Evolutionary conservation across 1,139 yeast genomes (phyloP).

Genomic region (Pichia norvegensis): DNA sequence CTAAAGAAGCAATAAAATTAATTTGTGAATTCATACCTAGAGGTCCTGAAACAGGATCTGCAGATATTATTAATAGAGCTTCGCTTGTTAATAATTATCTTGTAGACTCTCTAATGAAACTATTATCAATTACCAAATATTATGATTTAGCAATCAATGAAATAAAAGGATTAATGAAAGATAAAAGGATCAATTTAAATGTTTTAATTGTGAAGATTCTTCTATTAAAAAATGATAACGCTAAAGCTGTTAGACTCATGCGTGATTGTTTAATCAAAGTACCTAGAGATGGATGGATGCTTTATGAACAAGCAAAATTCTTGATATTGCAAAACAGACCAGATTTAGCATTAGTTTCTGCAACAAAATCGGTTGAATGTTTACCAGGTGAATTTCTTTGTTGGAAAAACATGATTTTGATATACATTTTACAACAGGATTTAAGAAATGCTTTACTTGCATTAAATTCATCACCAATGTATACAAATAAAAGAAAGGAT

Average conservation of each 20-base stretch:
- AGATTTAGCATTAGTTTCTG: conserved; percentile 67
- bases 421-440: conserved; percentile 64
- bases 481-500: conserved; percentile 58
- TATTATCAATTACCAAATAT: conserved; percentile 58
- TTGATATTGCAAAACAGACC: conserved; percentile 56
- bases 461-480: conserved; percentile 90
- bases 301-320: conserved; percentile 63
- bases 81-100: conserved; percentile 63
- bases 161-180: conserved; percentile 35
- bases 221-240: conserved; percentile 60
- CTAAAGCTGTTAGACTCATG: conserved; percentile 65
- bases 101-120: conserved; percentile 63
- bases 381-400: conserved; percentile 80
- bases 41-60: conserved; percentile 61
- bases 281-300: conserved; percentile 55
- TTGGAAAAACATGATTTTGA: conserved; percentile 71
- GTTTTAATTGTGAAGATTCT: conserved; percentile 50
- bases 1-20: conserved; percentile 49
- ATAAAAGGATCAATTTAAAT: conserved; percentile 33
- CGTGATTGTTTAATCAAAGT: conserved; percentile 49
- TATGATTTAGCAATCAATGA: conserved; percentile 51
- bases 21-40: conserved; percentile 58
- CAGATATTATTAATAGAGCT: conserved; percentile 59
- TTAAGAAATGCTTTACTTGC: conserved; percentile 72
- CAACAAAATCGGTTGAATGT: conserved; percentile 67